These are phyloP conservation scores for Rheum nobile DNA, from an alignment of 148 eudicot genomes.

Conservation along the genomic window DNA sequence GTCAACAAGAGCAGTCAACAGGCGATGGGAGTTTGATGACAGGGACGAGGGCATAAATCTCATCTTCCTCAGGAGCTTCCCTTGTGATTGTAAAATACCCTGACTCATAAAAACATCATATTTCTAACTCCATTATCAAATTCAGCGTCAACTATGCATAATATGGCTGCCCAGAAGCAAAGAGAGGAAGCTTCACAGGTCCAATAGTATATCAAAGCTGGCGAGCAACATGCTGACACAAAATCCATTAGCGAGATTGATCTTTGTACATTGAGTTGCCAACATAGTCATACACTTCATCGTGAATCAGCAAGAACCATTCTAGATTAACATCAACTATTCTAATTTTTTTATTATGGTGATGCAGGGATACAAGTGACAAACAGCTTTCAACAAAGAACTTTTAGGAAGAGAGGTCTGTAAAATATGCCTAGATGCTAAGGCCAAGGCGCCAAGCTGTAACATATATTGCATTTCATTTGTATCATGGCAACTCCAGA, in stretches of 20 bases:
- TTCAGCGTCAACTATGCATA: not conserved
- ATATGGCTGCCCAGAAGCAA: not conserved
- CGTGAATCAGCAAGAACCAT: not conserved
- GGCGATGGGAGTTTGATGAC: conserved; percentile 81
- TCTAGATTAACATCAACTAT: not conserved
- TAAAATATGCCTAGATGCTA: not conserved
- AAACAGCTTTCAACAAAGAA: not conserved
- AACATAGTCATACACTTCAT: not conserved
- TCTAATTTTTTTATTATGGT: not conserved
- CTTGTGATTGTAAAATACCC: conserved; percentile 97
- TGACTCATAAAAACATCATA: conserved; percentile 18
- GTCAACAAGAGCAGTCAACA: conserved; percentile 91
- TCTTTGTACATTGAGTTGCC: not conserved
- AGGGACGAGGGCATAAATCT: conserved; percentile 96
- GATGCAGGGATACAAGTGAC: not conserved
- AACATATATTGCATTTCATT: not conserved
- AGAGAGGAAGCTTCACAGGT: not conserved
- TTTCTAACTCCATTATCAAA: not conserved
- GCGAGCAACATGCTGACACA: not conserved
- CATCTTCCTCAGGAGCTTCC: conserved; percentile 74
- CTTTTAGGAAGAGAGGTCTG: not conserved
- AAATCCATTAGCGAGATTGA: not conserved
- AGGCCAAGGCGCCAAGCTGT: not conserved
- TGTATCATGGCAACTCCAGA: not conserved
- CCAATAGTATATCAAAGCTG: not conserved